Percentiles rank a stretch among this genome's conserved stretches.
Conservation (phyloP, 2,329 filamentous ascomycete genomes). For the Fonsecaea erecta region DNA sequence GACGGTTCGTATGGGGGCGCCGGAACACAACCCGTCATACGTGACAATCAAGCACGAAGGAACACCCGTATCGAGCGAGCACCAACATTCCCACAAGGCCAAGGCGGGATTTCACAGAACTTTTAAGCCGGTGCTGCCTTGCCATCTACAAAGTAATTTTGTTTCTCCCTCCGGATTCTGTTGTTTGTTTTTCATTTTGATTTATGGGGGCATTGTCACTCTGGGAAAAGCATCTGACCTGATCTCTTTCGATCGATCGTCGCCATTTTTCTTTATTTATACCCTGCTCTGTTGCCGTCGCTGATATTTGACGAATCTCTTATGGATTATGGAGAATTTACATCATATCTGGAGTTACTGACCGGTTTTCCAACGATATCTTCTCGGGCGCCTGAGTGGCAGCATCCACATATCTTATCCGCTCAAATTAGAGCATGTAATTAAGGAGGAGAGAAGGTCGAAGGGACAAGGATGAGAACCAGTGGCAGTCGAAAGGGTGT, state of each 20-base stretch:
- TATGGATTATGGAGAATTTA: conserved; percentile 1
- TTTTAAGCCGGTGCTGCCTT: conserved; percentile 62
- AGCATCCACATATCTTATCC: not conserved
- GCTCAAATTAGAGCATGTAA: not conserved
- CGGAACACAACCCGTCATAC: conserved; percentile 75
- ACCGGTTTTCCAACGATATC: not conserved
- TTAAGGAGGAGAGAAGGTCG: not conserved
- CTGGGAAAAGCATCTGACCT: conserved; percentile 10
- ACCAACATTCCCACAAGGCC: conserved; percentile 78
- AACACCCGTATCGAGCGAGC: conserved; percentile 95
- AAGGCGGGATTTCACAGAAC: conserved; percentile 93
- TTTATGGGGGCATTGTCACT: not conserved
- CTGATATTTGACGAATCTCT: conserved; percentile 8
- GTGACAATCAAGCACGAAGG: conserved; percentile 87
- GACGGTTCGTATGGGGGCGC: conserved; percentile 58
- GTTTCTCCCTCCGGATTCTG: not conserved
- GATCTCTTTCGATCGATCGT: conserved; percentile 7
- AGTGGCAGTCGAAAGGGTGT: not conserved
- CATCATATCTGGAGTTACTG: not conserved
- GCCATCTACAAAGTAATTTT: not conserved
- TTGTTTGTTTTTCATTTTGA: not conserved
- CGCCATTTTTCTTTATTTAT: conserved; percentile 7
- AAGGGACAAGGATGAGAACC: not conserved
- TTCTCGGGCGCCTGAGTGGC: not conserved
- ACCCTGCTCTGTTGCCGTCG: conserved; percentile 8